phyloP scores from a whole-genome alignment of 805 yeast genomes.

The Kluyveromyces aestuarii region DNA sequence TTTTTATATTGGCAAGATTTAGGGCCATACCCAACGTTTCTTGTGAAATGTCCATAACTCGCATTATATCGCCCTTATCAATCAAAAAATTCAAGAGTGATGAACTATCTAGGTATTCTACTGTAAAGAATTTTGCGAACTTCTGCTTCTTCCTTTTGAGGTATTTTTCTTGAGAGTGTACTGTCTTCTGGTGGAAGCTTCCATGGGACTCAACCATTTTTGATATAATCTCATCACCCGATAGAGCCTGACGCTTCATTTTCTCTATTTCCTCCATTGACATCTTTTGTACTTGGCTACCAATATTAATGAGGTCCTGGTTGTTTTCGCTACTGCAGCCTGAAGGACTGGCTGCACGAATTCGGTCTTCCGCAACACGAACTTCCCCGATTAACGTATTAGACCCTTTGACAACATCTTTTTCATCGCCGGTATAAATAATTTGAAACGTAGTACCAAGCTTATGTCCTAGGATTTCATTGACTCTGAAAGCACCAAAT shows the following conservation, averaged over 20 bases:
- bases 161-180: conserved; percentile 86
- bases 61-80: conserved; percentile 63
- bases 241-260: conserved; percentile 61
- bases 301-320: conserved; percentile 56
- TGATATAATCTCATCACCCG: conserved; percentile 72
- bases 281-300: conserved; percentile 64
- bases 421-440: conserved; percentile 29
- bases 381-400: conserved; percentile 22
- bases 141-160: conserved; percentile 86
- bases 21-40: conserved; percentile 75
- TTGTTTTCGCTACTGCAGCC: conserved; percentile 46
- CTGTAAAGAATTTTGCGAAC: conserved; percentile 76
- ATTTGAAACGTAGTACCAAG: conserved; percentile 90
- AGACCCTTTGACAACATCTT: conserved; percentile 10
- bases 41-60: conserved; percentile 71
- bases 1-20: conserved; percentile 71
- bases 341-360: background rate
- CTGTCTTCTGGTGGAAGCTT: conserved; percentile 81
- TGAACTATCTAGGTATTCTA: conserved; percentile 64
- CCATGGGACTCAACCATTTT: conserved; percentile 76
- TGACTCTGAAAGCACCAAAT: conserved; percentile 76
- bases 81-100: conserved; percentile 63
- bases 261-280: conserved; percentile 75
- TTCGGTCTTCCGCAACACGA: conserved; percentile 9
- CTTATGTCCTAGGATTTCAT: conserved; percentile 68